Conservation (phyloP, 2,329 filamentous ascomycete species). For the Tolypocladium paradoxum region DNA sequence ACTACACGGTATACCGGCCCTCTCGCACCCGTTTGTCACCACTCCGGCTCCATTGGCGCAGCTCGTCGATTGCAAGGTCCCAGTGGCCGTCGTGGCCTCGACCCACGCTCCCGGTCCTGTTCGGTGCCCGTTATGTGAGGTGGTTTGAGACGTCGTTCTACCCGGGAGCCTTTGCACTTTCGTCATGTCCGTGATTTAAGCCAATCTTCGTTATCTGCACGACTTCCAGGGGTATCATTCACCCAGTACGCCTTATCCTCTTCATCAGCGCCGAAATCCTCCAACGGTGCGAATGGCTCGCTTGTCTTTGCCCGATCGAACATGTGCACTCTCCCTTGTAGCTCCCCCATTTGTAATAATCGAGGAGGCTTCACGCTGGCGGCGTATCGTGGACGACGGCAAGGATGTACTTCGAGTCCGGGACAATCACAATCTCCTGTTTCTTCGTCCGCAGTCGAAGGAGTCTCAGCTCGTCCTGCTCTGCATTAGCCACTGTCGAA, state of each 20-base stretch:
- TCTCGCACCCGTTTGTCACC: not conserved
- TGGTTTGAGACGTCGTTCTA: not conserved
- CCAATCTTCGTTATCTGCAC: not conserved
- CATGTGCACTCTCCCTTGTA: not conserved
- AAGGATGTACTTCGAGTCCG: constrained; percentile 67
- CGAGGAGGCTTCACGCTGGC: constrained; percentile 36
- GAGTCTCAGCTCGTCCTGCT: constrained; percentile 64
- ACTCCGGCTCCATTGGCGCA: not conserved
- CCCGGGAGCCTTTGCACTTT: not conserved
- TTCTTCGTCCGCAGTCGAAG: constrained; percentile 72
- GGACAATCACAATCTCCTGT: constrained; percentile 75
- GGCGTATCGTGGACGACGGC: constrained; percentile 77
- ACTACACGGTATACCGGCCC: not conserved
- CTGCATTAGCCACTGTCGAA: constrained; percentile 9
- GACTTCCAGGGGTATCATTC: not conserved
- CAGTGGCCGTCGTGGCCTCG: not conserved
- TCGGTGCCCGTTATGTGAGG: not conserved
- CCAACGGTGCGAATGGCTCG: not conserved
- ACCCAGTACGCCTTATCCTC: not conserved
- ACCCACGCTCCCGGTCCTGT: not conserved
- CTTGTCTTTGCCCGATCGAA: not conserved
- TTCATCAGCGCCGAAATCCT: not conserved
- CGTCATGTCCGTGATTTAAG: not conserved
- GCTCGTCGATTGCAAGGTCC: not conserved
- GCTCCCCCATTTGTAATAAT: not conserved